phyloP scores from a whole-genome alignment of 2,329 filamentous ascomycete species.

The Macrophomina tecta region DNA sequence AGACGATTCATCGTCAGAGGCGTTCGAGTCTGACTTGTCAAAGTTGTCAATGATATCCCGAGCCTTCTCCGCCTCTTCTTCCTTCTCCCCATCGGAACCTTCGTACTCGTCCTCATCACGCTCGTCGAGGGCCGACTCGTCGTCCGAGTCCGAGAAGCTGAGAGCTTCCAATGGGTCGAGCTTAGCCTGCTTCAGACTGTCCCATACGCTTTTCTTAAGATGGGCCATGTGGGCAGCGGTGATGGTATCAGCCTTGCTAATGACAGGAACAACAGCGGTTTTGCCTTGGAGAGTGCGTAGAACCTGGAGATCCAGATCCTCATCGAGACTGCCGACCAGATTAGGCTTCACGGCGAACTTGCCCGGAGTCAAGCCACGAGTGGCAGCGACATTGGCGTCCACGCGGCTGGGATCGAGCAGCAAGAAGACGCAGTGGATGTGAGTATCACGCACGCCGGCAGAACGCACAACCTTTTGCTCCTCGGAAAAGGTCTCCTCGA shows the following conservation, averaged over 20 bases:
- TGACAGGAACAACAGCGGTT: constrained; percentile 93
- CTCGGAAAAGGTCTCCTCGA: constrained; percentile 95
- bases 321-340: constrained; percentile 74
- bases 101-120: constrained; percentile 57
- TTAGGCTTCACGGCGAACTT: constrained; percentile 38
- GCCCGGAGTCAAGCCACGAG: constrained; percentile 54
- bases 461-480: constrained; percentile 97
- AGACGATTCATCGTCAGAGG: constrained; percentile 41
- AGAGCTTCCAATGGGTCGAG: constrained; percentile 89
- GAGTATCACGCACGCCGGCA: constrained; percentile 90
- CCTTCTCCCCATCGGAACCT: constrained; percentile 42
- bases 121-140: constrained; percentile 54
- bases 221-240: constrained; percentile 94
- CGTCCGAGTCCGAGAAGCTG: constrained; percentile 72
- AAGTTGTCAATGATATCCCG: constrained; percentile 47
- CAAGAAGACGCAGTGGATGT: constrained; percentile 95
- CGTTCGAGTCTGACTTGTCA: constrained; percentile 45
- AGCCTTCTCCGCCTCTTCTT: constrained; percentile 1
- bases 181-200: constrained; percentile 81
- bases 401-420: constrained; percentile 86
- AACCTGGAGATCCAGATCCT: constrained; percentile 89
- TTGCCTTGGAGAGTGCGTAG: constrained; percentile 87
- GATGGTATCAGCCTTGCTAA: constrained; percentile 95
- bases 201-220: constrained; percentile 89
- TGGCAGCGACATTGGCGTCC: constrained; percentile 75